Evolutionary conservation across 305 asterid species (phyloP).

Genomic region (Fraxinus baroniana): DNA sequence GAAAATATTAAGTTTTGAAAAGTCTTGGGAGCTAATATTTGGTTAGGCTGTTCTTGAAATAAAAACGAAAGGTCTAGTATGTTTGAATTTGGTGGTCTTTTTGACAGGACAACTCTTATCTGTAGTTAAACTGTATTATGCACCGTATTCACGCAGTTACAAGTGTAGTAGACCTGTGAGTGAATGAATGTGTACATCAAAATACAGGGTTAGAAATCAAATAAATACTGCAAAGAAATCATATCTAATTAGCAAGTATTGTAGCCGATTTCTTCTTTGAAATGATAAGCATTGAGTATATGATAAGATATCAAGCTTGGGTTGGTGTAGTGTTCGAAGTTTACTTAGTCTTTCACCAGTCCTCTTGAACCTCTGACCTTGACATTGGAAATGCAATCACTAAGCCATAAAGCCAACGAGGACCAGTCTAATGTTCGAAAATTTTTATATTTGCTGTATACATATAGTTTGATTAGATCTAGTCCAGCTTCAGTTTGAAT

Average conservation of each 20-base stretch:
- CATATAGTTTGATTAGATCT: not conserved
- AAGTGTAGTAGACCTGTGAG: not conserved
- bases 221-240: not conserved
- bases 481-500: not conserved
- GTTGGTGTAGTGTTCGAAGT: too few species aligned
- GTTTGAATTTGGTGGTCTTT: not conserved
- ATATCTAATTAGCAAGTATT: not conserved
- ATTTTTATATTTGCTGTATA: not conserved
- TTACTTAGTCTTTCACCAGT: not conserved
- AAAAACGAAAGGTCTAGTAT: not conserved
- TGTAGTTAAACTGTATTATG: not conserved
- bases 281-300: not conserved
- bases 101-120: not conserved
- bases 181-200: not conserved
- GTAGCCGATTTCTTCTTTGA: not conserved
- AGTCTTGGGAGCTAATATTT: slow-evolving; percentile 14
- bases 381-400: not conserved
- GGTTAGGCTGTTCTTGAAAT: slow-evolving; percentile 16
- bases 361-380: not conserved
- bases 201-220: not conserved
- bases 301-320: not conserved
- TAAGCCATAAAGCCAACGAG: not conserved
- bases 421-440: not conserved
- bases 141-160: not conserved
- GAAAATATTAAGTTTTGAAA: not conserved